Evolutionary conservation across 139 green algal genomes (phyloP).

Genomic region (Micractinium conductrix): DNA sequence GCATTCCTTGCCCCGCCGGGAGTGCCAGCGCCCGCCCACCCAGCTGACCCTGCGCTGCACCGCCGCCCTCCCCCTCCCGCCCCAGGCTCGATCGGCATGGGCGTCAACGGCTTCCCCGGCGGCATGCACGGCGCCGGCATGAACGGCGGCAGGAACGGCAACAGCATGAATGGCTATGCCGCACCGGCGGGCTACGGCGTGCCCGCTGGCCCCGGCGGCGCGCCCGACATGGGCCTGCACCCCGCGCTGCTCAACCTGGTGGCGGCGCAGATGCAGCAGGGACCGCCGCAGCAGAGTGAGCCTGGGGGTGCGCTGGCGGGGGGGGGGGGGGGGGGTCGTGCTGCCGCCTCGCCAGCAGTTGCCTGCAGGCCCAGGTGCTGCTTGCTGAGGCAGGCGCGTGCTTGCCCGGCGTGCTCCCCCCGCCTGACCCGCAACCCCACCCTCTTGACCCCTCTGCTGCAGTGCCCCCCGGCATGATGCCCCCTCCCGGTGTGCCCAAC

Average conservation of each 20-base stretch:
- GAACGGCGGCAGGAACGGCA: not conserved
- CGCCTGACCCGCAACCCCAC: too few species aligned
- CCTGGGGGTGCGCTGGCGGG: not conserved
- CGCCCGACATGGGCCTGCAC: constrained; percentile 22
- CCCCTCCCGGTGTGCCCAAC: constrained; percentile 3
- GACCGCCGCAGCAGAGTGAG: constrained; percentile 4
- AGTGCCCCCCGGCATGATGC: constrained; percentile 5
- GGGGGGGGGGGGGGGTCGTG: not conserved
- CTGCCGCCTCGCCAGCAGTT: not conserved
- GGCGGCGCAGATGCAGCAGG: constrained; percentile 34
- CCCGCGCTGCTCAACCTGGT: constrained; percentile 40
- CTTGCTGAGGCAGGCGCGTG: not conserved
- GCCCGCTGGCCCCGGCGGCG: not conserved
- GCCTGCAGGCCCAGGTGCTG: not conserved
- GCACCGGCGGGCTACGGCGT: too few species aligned
- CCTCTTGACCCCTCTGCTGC: not conserved
- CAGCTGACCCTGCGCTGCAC: too few species aligned
- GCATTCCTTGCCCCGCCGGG: not conserved
- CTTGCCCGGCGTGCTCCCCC: too few species aligned
- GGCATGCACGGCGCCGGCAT: constrained; percentile 1
- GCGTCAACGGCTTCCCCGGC: not conserved
- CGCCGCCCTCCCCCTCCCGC: not conserved
- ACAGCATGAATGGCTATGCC: not conserved
- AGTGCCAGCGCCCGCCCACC: too few species aligned
- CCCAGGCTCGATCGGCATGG: not conserved